Evolutionary conservation across 1,284 basidiomycete species (phyloP).

Genomic region (Rhodotorula sp.): DNA sequence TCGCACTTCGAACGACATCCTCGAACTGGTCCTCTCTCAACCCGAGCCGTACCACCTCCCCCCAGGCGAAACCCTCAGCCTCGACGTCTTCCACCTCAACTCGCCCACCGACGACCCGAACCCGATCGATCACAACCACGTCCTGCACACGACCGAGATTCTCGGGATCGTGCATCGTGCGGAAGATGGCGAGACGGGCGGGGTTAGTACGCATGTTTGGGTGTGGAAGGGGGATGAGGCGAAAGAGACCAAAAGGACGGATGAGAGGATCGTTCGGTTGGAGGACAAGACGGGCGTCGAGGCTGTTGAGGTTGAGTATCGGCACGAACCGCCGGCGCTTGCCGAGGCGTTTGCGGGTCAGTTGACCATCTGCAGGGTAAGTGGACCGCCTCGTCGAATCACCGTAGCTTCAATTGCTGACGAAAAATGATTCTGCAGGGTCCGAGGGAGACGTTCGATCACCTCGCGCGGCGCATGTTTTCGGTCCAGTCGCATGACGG

Average conservation of each 20-base stretch:
- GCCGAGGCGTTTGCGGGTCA: slow-evolving; percentile 32
- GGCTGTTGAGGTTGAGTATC: slow-evolving; percentile 3
- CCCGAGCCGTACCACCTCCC: background rate
- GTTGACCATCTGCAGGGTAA: slow-evolving; percentile 28
- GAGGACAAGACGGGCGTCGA: slow-evolving; percentile 11
- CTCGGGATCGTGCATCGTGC: slow-evolving; percentile 32
- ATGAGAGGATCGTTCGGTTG: slow-evolving; percentile 10
- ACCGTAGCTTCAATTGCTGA: background rate
- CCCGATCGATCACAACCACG: slow-evolving; percentile 37
- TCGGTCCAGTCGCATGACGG: slow-evolving; percentile 9
- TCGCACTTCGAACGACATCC: background rate
- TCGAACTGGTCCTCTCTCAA: background rate
- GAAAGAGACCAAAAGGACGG: slow-evolving; percentile 7
- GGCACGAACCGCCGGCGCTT: slow-evolving; percentile 17
- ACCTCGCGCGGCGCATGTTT: slow-evolving; percentile 27
- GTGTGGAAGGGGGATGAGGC: slow-evolving; percentile 33
- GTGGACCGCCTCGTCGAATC: background rate
- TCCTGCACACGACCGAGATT: slow-evolving; percentile 24
- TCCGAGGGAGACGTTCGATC: slow-evolving; percentile 27
- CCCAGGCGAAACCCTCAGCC: slow-evolving; percentile 9
- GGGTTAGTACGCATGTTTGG: slow-evolving; percentile 16
- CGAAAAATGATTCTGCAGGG: slow-evolving; percentile 5
- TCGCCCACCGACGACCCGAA: slow-evolving; percentile 21
- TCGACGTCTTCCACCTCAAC: slow-evolving; percentile 35
- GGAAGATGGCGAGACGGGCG: background rate